A percentile compares a stretch with the other conserved stretches of the same genome.
Evolutionary conservation across 1,284 basidiomycete species (phyloP).

Genomic region (Boletus sp.): DNA sequence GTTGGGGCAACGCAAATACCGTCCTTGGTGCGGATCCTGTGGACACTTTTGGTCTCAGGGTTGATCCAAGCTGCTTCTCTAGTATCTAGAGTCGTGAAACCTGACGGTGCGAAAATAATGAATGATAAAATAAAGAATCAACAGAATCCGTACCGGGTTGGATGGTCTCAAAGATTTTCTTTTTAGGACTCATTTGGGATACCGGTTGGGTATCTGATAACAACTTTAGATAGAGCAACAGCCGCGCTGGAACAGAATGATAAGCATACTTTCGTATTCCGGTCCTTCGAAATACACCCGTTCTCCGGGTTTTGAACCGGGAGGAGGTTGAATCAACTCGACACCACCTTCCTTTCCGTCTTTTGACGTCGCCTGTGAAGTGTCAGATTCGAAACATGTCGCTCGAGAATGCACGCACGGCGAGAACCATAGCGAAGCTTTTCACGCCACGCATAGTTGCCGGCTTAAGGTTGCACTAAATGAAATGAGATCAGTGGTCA

Average conservation of each 20-base stretch:
- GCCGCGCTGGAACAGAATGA: background rate
- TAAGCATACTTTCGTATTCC: constrained; percentile 64
- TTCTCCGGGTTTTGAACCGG: constrained; percentile 85
- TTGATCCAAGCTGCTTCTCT: constrained; percentile 91
- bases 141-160: constrained; percentile 63
- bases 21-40: constrained; percentile 81
- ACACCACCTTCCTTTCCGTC: constrained; percentile 90
- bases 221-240: constrained; percentile 4
- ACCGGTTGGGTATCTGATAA: constrained; percentile 64
- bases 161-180: constrained; percentile 94
- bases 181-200: constrained; percentile 89
- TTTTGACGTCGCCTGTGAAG: constrained; percentile 72
- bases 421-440: constrained; percentile 95
- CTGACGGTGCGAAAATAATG: constrained; percentile 32
- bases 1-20: constrained; percentile 81
- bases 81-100: constrained; percentile 83
- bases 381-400: background rate
- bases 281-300: constrained; percentile 89
- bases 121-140: constrained; percentile 5
- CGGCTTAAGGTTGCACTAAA: constrained; percentile 89
- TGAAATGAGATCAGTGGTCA: constrained; percentile 2
- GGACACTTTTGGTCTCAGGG: constrained; percentile 73
- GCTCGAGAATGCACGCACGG: constrained; percentile 46
- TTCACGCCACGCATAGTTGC: constrained; percentile 95
- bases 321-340: constrained; percentile 85